phyloP scores from a whole-genome alignment of 768 basidiomycete species.

The Myochromella boudieri region DNA sequence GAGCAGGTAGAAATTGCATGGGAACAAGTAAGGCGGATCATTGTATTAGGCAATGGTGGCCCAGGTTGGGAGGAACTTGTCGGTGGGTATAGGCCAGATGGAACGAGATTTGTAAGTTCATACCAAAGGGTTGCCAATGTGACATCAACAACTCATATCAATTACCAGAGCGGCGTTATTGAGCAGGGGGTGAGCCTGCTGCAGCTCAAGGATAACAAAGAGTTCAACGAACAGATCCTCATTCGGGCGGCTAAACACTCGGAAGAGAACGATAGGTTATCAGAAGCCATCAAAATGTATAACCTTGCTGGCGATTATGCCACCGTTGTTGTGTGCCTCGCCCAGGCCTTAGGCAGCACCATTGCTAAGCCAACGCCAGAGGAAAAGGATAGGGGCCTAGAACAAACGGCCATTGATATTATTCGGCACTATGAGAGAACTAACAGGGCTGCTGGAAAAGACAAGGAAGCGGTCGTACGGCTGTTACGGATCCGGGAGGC shows the following conservation, averaged over 20 bases:
- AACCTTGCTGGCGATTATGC: constrained; percentile 91
- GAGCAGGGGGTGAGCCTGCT: constrained; percentile 81
- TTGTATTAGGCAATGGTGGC: constrained; percentile 75
- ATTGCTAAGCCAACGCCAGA: constrained; percentile 62
- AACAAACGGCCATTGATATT: constrained; percentile 76
- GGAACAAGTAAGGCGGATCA: constrained; percentile 77
- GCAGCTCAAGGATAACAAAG: constrained; percentile 59
- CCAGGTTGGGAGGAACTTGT: constrained; percentile 91
- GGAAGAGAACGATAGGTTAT: constrained; percentile 79
- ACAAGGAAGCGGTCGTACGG: constrained; percentile 70
- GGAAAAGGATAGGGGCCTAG: constrained; percentile 66
- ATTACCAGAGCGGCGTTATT: constrained; percentile 76
- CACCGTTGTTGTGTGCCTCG: constrained; percentile 86
- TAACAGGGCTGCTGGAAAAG: constrained; percentile 70
- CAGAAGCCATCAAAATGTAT: constrained; percentile 93
- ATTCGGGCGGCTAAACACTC: constrained; percentile 79
- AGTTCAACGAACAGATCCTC: constrained; percentile 83
- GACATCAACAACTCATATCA: not conserved
- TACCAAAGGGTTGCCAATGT: not conserved
- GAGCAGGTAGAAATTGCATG: constrained; percentile 83
- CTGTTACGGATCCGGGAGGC: constrained; percentile 82
- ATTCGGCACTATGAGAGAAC: constrained; percentile 78
- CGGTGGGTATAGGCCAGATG: constrained; percentile 89
- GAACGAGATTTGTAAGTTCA: constrained; percentile 77
- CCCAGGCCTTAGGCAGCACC: constrained; percentile 82